These are phyloP conservation scores for Tetrapisispora nanseiensis DNA, from an alignment of 805 yeast species.

Conservation along the genomic window DNA sequence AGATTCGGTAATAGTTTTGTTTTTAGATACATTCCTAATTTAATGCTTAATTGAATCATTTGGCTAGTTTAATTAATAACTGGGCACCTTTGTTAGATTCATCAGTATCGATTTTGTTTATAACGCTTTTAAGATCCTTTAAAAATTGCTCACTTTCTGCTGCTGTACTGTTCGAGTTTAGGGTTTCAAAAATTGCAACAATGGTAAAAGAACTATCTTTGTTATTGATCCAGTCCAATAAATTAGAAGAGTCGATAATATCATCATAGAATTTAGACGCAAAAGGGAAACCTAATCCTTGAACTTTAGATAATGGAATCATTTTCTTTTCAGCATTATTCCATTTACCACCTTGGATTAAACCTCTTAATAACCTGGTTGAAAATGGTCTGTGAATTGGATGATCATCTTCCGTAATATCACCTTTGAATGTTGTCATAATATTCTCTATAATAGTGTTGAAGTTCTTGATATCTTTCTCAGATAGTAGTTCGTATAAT, in stretches of 20 bases:
- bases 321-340: constrained; percentile 50
- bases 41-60: constrained; percentile 4
- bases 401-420: constrained; percentile 56
- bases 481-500: constrained; percentile 31
- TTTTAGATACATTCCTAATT: background rate
- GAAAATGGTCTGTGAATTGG: constrained; percentile 63
- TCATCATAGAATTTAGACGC: constrained; percentile 45
- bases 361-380: constrained; percentile 60
- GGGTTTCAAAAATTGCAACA: constrained; percentile 66
- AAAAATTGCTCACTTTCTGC: constrained; percentile 40
- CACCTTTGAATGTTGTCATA: constrained; percentile 53
- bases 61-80: constrained; percentile 34
- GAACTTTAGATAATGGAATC: constrained; percentile 34
- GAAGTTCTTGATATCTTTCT: constrained; percentile 30
- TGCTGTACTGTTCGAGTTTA: constrained; percentile 33
- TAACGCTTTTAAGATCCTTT: constrained; percentile 43
- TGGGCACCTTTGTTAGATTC: constrained; percentile 56
- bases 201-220: constrained; percentile 70
- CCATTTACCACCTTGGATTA: constrained; percentile 83
- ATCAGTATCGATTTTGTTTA: constrained; percentile 32
- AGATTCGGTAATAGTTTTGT: background rate
- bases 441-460: constrained; percentile 46
- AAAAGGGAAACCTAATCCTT: constrained; percentile 49
- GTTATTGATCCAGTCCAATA: constrained; percentile 59
- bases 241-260: constrained; percentile 41